Conservation (phyloP, 2,329 filamentous ascomycete species). For the Trematosphaeria pertusa region DNA sequence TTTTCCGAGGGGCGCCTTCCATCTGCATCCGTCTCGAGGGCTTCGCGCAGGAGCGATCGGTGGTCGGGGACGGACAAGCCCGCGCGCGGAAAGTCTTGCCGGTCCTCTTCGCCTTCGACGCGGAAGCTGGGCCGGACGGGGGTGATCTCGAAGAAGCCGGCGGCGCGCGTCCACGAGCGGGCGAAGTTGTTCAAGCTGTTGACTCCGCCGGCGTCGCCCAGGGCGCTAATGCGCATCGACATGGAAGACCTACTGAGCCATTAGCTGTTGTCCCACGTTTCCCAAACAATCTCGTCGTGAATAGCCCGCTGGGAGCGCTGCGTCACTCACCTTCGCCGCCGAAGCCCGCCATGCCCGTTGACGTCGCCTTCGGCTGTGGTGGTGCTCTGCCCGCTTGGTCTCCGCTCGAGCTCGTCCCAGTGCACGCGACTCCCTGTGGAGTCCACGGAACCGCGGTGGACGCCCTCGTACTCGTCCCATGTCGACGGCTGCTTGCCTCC, state of each 20-base stretch:
- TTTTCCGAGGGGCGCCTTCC: conserved; percentile 47
- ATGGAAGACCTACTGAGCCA: conserved; percentile 52
- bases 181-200: conserved; percentile 96
- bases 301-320: too few relatives aligned
- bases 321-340: conserved; percentile 47
- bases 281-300: too few relatives aligned
- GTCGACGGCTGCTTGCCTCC: conserved; percentile 52
- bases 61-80: conserved; percentile 47
- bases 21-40: conserved; percentile 44
- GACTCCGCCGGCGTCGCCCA: conserved; percentile 80
- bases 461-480: conserved; percentile 56
- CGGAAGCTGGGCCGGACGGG: conserved; percentile 79
- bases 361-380: conserved; percentile 17
- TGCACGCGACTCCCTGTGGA: conserved; percentile 48
- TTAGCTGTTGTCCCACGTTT: too few relatives aligned
- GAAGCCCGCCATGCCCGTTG: conserved; percentile 34
- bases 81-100: conserved; percentile 38
- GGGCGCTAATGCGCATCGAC: conserved; percentile 57
- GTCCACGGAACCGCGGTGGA: conserved; percentile 50
- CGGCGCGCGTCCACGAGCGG: conserved; percentile 88
- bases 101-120: conserved; percentile 48
- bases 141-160: conserved; percentile 85
- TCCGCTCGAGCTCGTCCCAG: conserved; percentile 45
- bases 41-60: conserved; percentile 51
- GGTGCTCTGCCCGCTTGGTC: conserved; percentile 38